Evolutionary conservation across 345 rosid species (phyloP), one percentile per base, ranked within the genome.

Genomic region (Citrus hindsii): DNA sequence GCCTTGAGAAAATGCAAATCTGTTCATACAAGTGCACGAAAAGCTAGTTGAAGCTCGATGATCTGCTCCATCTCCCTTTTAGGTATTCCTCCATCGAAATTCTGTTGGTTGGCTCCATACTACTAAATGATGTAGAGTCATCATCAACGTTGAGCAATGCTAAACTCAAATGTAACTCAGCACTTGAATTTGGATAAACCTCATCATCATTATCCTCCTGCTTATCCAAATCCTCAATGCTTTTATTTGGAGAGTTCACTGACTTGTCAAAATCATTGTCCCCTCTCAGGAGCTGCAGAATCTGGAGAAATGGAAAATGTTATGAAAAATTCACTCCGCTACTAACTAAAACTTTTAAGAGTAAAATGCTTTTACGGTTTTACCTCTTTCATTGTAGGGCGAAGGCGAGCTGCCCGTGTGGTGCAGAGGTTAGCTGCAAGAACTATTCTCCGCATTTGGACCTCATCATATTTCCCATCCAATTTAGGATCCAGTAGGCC

Each of bases 351-450:
- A 69, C 19, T 24, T 56, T 18, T 0, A 10, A 66, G 16, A 62
- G 71, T 61, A 3, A 42, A 30, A 73, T 40, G 13, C 3, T 48
- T 37, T 67, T 79, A 95, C 99, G 13, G 2, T 48, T 37, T 67
- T 79, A 95, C 99, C 97, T 92, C 85, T 62, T 60, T 88, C 82
- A 94, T 94, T 59, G 82, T 84, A 28, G 98, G 99, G 48, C 99
- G 99, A 56, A 87, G 86, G 72, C 96, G 83, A 60, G 97, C 87
- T 78, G 98, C 82, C 69, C 85, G 85, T 46, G 91, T 88, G 60
- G 90, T 81, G 86, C 98, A 96, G 46, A 89, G 90, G 6, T 79
- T 82, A 59, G 99, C 97, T 73, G 98, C 94, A 69, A 87, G 85
- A 82, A 91, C 85, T 93, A 91, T 92, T 75, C 92, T 85, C 30